These are phyloP conservation scores for Ophiobolus disseminans DNA, from an alignment of 2,329 filamentous ascomycete species.

Conservation along the genomic window DNA sequence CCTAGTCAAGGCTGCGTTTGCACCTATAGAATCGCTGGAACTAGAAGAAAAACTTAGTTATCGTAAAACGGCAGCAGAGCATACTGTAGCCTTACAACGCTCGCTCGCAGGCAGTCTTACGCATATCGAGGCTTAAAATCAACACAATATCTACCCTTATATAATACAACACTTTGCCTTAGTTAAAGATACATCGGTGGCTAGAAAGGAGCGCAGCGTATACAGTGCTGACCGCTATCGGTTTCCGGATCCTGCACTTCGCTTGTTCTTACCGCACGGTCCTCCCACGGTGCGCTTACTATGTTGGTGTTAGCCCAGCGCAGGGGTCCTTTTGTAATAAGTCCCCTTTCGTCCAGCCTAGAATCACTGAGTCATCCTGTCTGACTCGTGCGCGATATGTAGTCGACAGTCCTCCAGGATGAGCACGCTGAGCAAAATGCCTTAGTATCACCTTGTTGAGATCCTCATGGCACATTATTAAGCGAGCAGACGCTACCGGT, in stretches of 20 bases:
- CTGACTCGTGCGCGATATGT: neutral
- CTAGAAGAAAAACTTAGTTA: too few relatives aligned
- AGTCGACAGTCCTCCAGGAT: neutral
- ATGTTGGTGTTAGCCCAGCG: neutral
- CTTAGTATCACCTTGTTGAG: neutral
- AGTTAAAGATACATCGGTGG: too few relatives aligned
- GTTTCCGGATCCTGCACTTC: neutral
- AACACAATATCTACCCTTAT: too few relatives aligned
- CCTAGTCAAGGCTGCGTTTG: too few relatives aligned
- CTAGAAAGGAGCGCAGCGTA: too few relatives aligned
- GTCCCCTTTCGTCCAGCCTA: neutral
- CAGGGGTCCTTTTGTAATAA: neutral
- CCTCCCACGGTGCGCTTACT: neutral
- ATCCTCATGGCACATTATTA: neutral
- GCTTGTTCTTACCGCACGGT: neutral
- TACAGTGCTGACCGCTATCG: neutral
- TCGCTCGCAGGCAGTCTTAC: too few relatives aligned
- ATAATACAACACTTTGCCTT: too few relatives aligned
- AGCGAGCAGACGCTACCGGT: neutral
- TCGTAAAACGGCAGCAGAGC: too few relatives aligned
- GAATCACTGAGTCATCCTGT: neutral
- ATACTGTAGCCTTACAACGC: too few relatives aligned
- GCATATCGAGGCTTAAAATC: too few relatives aligned
- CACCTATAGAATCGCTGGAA: too few relatives aligned
- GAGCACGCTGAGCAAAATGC: neutral